These are phyloP conservation scores for Ogataea sp. DNA, from an alignment of 805 yeast genomes.

Conservation along the genomic window DNA sequence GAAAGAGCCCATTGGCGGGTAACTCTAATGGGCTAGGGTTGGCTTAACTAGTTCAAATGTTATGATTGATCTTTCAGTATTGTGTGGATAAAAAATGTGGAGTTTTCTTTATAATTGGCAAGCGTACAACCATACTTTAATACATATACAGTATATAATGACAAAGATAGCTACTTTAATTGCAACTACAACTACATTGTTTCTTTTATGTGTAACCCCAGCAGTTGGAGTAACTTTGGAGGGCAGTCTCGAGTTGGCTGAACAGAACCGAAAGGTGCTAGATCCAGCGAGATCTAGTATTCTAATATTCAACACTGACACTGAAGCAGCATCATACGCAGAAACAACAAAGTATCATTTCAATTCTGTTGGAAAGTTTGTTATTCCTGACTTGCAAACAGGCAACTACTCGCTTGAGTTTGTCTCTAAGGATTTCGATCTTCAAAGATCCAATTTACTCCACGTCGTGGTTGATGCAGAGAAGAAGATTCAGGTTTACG, in stretches of 20 bases:
- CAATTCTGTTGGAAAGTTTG: constrained; percentile 8
- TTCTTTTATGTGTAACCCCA: background rate
- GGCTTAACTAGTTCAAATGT: too few relatives aligned
- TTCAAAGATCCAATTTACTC: constrained; percentile 8
- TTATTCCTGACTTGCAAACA: constrained; percentile 3
- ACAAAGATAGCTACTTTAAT: too few relatives aligned
- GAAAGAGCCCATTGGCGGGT: too few relatives aligned
- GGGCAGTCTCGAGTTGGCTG: background rate
- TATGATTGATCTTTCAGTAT: too few relatives aligned
- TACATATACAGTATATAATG: too few relatives aligned
- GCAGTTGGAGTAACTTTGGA: background rate
- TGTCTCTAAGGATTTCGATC: constrained; percentile 12
- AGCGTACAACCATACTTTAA: too few relatives aligned
- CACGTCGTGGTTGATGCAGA: constrained; percentile 5
- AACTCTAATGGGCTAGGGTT: too few relatives aligned
- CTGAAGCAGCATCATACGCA: background rate
- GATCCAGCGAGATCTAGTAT: constrained; percentile 15
- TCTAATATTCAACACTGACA: too few relatives aligned
- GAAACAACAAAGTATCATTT: constrained; percentile 7
- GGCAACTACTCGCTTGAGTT: constrained; percentile 10
- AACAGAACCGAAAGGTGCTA: constrained; percentile 1
- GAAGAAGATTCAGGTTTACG: background rate
- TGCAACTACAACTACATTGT: too few relatives aligned
- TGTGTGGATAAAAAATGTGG: too few relatives aligned
- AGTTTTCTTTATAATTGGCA: too few relatives aligned